Evolutionary conservation across 305 asterid species (phyloP), one percentile per base, ranked within the genome.

Genomic region (Coffea humblotiana): DNA sequence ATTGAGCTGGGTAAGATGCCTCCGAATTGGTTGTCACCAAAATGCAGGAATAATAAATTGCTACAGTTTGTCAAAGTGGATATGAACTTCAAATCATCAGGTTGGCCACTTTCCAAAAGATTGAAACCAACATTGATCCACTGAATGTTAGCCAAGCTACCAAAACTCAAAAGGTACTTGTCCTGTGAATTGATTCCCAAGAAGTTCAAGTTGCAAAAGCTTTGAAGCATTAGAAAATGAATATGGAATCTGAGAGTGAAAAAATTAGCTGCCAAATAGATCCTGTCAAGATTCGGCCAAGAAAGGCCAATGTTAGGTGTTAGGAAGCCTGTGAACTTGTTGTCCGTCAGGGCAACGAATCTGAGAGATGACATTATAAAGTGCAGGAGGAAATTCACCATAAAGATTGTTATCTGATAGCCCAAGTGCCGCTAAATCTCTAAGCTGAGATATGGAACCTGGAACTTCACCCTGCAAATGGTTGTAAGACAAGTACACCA

Each of bases 211-310:
- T 2, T 9, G 29, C 52, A 25, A 21, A 65, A 83, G 88, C 2
- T 81, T 74, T 15, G 85, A 66, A n/a, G 85, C 88, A 74, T 87
- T 87, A 23, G 88, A 78, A 29, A 87, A 78, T 1, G 88, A 83
- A 52, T 40, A 45, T 16, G 88, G 90, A 72, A 87, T 69, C 4
- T 65, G 63, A 11, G 84, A 0, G 84, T 72, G 75, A 85, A 81
- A 69, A 69, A 76, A 51, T 83, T 87, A 52, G 18, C 60, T 27
- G 73, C 79, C 72, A 87, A 49, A 48, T 69, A 69, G 49, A 32
- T 69, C 19, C 58, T 52, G 16, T 52, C 58, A 52, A 52, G 58
- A 18, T 52, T 52, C 13, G 58, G 58, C 58, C 21, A 52, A 52
- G 58, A 52, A 52, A 52, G 58, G 58, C 58, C 58, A 52, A 52